Conservation (phyloP, 768 basidiomycete genomes). For the Panaeolus papilionaceus region DNA sequence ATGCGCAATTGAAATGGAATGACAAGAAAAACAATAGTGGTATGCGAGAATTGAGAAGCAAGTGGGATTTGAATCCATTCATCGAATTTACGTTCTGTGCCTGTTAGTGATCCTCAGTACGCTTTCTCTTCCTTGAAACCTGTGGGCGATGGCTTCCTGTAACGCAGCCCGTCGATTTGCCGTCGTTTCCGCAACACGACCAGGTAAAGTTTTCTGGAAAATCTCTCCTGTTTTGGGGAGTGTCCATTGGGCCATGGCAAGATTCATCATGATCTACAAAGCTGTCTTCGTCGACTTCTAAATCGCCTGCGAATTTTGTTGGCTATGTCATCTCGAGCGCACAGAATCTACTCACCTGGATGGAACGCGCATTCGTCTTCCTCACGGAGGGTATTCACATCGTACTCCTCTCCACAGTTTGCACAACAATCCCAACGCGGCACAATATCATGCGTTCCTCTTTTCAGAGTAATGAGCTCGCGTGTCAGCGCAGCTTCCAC, state of each 20-base stretch:
- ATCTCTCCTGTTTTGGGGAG: slow-evolving; percentile 40
- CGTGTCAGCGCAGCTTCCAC: slow-evolving; percentile 49
- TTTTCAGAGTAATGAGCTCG: slow-evolving; percentile 49
- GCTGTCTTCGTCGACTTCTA: slow-evolving; percentile 44
- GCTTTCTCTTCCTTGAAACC: slow-evolving; percentile 42
- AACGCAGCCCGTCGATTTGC: slow-evolving; percentile 45
- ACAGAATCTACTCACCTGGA: slow-evolving; percentile 44
- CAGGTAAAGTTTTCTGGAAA: slow-evolving; percentile 57
- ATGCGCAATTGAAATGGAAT: slow-evolving; percentile 3
- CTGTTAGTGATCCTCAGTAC: slow-evolving; percentile 26
- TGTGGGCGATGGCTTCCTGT: slow-evolving; percentile 40
- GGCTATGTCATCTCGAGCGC: background rate
- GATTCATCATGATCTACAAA: slow-evolving; percentile 57
- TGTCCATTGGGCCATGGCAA: slow-evolving; percentile 54
- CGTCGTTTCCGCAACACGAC: slow-evolving; percentile 55
- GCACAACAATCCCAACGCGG: slow-evolving; percentile 54
- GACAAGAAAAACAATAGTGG: slow-evolving; percentile 23
- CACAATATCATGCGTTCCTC: slow-evolving; percentile 40
- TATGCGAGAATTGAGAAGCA: slow-evolving; percentile 21
- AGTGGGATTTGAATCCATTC: slow-evolving; percentile 13
- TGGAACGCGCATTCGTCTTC: slow-evolving; percentile 56
- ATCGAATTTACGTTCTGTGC: background rate
- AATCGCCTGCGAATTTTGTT: slow-evolving; percentile 39
- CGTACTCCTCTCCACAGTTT: slow-evolving; percentile 56
- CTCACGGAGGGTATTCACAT: slow-evolving; percentile 41